These are phyloP conservation scores for Dunaliella primolecta DNA, from an alignment of 139 green algal species.

Conservation along the genomic window DNA sequence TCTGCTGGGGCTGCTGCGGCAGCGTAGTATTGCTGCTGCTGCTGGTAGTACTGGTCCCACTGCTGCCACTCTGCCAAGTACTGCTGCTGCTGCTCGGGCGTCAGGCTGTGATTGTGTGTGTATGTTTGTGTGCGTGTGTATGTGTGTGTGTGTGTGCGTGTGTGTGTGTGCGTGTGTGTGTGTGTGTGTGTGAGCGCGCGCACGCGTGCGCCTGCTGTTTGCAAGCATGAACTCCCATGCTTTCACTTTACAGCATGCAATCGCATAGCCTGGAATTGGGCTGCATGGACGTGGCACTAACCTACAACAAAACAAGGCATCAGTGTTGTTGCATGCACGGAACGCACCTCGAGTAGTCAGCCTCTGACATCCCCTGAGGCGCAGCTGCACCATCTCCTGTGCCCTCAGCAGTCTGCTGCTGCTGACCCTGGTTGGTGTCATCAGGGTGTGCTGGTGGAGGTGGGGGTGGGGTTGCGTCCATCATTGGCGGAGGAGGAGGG, in stretches of 20 bases:
- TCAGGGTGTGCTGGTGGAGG: background rate
- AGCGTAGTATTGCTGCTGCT: background rate
- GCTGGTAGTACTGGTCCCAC: background rate
- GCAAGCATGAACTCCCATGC: too few relatives aligned
- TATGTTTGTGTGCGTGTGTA: background rate
- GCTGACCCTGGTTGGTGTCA: background rate
- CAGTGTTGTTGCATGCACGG: too few relatives aligned
- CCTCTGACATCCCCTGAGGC: background rate
- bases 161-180: too few relatives aligned
- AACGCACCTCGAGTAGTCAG: background rate
- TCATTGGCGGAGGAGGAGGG: background rate
- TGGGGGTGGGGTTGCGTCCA: background rate
- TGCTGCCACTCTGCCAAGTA: background rate
- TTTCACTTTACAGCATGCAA: too few relatives aligned
- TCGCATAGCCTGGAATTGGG: too few relatives aligned
- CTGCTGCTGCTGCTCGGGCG: slow-evolving; percentile 1
- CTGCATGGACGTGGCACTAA: too few relatives aligned
- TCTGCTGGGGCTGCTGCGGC: background rate
- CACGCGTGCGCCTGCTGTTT: too few relatives aligned
- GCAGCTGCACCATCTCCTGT: background rate
- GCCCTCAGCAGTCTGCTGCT: slow-evolving; percentile 8
- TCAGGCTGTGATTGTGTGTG: background rate
- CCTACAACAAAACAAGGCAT: too few relatives aligned
- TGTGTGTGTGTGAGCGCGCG: too few relatives aligned
- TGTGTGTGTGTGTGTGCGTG: background rate